Evolutionary conservation across 768 basidiomycete species (phyloP).

Genomic region (Fomitopsis serialis): DNA sequence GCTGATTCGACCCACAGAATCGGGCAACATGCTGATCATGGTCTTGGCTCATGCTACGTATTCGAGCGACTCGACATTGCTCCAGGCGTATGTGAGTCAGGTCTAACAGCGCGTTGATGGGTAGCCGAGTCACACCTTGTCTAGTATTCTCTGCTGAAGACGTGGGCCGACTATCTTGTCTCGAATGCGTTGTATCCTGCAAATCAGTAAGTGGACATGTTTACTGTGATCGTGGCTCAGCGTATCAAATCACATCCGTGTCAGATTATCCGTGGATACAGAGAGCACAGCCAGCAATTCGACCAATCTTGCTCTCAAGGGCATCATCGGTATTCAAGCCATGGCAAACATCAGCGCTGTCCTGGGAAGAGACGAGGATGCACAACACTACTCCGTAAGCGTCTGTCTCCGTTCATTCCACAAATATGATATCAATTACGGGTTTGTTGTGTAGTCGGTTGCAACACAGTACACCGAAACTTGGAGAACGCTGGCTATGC

Average conservation of each 20-base stretch:
- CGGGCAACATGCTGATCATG: constrained; percentile 1
- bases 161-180: constrained; percentile 20
- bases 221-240: not conserved
- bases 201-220: constrained; percentile 2
- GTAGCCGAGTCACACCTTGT: not conserved
- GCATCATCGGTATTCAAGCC: constrained; percentile 17
- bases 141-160: constrained; percentile 19
- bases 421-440: not conserved
- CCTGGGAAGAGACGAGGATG: not conserved
- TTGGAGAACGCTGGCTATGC: not conserved
- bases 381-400: not conserved
- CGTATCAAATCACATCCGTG: not conserved
- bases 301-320: constrained; percentile 18
- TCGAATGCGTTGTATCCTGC: constrained; percentile 5
- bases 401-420: not conserved
- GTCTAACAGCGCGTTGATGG: not conserved
- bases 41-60: constrained; percentile 22
- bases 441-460: not conserved
- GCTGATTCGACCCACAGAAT: not conserved
- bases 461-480: not conserved
- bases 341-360: constrained; percentile 13
- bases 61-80: constrained; percentile 19
- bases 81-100: constrained; percentile 12
- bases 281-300: constrained; percentile 5
- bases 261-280: constrained; percentile 6